Conservation (phyloP, 306 rosid species). For the Alnus glutinosa region DNA sequence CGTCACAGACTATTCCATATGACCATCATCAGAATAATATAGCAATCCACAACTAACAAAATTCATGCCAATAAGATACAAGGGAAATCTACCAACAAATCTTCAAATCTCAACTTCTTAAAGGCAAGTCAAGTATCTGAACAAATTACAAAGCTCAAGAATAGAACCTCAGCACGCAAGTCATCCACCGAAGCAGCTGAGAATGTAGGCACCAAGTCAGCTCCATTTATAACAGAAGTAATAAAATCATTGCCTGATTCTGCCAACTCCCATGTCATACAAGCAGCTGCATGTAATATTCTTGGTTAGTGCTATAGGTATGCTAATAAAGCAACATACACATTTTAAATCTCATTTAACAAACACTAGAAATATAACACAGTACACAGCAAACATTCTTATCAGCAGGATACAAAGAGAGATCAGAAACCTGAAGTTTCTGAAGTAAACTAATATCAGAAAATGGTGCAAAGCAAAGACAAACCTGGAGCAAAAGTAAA, state of each 20-base stretch:
- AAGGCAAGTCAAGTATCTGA: conserved; percentile 12
- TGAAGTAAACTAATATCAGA: conserved; percentile 15
- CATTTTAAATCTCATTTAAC: neutral
- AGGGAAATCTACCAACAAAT: conserved; percentile 11
- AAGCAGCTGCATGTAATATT: conserved; percentile 74
- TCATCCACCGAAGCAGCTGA: conserved; percentile 97
- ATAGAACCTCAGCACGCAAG: conserved; percentile 81
- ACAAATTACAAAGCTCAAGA: conserved; percentile 12
- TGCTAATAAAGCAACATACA: neutral
- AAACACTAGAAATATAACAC: conserved; percentile 18
- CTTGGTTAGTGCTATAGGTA: conserved; percentile 30
- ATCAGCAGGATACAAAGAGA: conserved; percentile 12
- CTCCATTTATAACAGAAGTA: conserved; percentile 88
- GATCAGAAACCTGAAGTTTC: neutral
- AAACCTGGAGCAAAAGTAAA: conserved; percentile 95
- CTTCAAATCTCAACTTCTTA: neutral
- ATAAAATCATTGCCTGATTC: conserved; percentile 76
- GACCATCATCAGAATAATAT: neutral
- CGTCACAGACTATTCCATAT: conserved; percentile 1
- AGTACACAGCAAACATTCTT: conserved; percentile 14
- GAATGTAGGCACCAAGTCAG: conserved; percentile 95
- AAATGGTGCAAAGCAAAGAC: conserved; percentile 15
- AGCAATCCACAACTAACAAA: neutral
- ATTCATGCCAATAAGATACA: conserved; percentile 12
- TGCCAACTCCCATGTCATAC: conserved; percentile 99